These are phyloP conservation scores for Beauveria pseudobassiana DNA, from an alignment of 2,329 filamentous ascomycete genomes.

Conservation along the genomic window DNA sequence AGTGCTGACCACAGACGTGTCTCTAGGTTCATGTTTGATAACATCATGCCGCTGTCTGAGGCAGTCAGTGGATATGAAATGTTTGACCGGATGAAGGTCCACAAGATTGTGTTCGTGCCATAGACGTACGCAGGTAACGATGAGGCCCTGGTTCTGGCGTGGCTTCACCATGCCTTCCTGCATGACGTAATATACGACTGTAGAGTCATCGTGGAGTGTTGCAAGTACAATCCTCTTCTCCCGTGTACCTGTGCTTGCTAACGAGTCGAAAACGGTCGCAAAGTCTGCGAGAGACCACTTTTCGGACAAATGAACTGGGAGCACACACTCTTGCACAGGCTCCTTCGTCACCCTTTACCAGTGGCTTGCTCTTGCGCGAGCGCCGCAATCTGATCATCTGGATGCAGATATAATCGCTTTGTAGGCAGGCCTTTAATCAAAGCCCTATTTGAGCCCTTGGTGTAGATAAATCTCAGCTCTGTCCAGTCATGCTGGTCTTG, in stretches of 20 bases:
- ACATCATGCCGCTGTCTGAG: slow-evolving; percentile 61
- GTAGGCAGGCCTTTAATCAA: slow-evolving; percentile 68
- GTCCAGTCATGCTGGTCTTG: slow-evolving; percentile 71
- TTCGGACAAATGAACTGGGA: slow-evolving; percentile 66
- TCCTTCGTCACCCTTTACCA: slow-evolving; percentile 37
- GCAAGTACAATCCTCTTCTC: slow-evolving; percentile 67
- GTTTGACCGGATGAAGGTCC: slow-evolving; percentile 65
- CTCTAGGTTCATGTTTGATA: slow-evolving; percentile 66
- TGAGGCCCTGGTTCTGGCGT: slow-evolving; percentile 58
- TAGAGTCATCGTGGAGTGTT: slow-evolving; percentile 71
- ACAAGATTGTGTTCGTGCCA: slow-evolving; percentile 64
- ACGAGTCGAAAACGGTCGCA: slow-evolving; percentile 61
- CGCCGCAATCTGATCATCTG: slow-evolving; percentile 72
- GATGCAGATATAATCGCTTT: slow-evolving; percentile 66
- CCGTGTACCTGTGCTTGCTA: slow-evolving; percentile 39
- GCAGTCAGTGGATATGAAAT: slow-evolving; percentile 63
- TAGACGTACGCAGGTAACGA: slow-evolving; percentile 16
- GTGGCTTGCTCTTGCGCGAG: slow-evolving; percentile 51
- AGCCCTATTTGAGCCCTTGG: slow-evolving; percentile 42
- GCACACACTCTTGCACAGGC: slow-evolving; percentile 65
- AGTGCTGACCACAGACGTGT: neutral
- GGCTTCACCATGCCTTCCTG: slow-evolving; percentile 85
- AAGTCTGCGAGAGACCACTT: slow-evolving; percentile 62
- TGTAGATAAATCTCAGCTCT: slow-evolving; percentile 46
- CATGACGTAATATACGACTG: slow-evolving; percentile 76